Evolutionary conservation across 352 stramenopile genomes (phyloP), one percentile per base, ranked within the genome.

Genomic region (Phytophthora pini): DNA sequence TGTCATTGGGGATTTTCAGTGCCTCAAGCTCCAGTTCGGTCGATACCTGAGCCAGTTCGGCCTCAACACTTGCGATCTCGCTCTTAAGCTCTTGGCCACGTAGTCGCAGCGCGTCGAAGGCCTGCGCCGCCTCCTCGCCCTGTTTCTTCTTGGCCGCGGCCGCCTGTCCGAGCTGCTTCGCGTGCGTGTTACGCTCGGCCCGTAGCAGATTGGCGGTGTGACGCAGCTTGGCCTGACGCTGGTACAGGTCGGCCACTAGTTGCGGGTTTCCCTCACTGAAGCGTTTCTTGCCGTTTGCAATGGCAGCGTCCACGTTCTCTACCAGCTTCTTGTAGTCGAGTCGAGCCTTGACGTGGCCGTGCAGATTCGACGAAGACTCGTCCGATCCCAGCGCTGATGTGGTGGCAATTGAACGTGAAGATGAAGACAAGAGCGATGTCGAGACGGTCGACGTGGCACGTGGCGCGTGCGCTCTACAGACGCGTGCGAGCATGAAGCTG

Each of bases 251-350:
- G 20, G 77, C 84, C 17, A 94, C 84, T 15, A 79, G 78, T 48
- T 74, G 72, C 20, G 84, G 84, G 41, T 94, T 76, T 3, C 77
- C 82, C 26, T 91, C 84, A 40, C 76, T 90, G 17, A 82, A 79
- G 48, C 87, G 82, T 62, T 91, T 88, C 27, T 75, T 69, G 17
- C 81, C 79, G 56, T 94, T 94, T 10, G 61, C 67, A 1, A 90
- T 66, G 6, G 76, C 78, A 1, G 60, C 74, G 4, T 88, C 76
- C 22, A 93, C 55, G 48, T 92, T 84, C 4, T 68, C 68, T 12
- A 76, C 72, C 11, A 94, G 72, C 60, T 85, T 87, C 55, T 87
- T 89, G 72, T 88, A 94, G 68, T 94, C 84, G 24, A 93, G 65
- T 40, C 87, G 82, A 8, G 84, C 82, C 63, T 92, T 79, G 38